Evolutionary conservation across 2,329 filamentous ascomycete genomes (phyloP), one percentile per base, ranked within the genome.

Genomic region (Incumbomyces delicatus): DNA sequence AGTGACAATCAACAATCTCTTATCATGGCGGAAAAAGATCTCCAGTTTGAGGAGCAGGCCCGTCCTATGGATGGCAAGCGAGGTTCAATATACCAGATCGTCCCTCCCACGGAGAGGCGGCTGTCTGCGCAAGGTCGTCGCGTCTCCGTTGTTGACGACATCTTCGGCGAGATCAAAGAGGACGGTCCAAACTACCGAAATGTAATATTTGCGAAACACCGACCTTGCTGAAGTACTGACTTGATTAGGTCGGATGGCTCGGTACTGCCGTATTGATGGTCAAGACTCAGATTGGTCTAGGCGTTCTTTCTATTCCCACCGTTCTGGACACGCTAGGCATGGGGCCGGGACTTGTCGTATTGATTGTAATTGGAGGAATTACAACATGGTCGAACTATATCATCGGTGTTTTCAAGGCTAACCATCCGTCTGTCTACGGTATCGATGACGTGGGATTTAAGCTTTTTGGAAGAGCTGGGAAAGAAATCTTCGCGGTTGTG

Each of bases 371-470:
- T 10, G 76, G 78, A 17, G 43, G 74, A 17, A 59, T 80, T 8
- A 69, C 77, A 2, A 76, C 72, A 14, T 81, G 80, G 57, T 78
- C 76, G 1, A 76, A 77, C 40, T 78, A 73, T 55, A 69, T 80
- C 4, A 72, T 81, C 41, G 77, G 75, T 47, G 30, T 41, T 7
- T 41, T 48, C 12, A 50, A 32, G 16, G 35, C 20, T 30, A 16
- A 41, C 16, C 32, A 34, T 40, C 80, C 81, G 2, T 66, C 77
- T 11, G 72, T 85, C 41, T 72, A 76, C 34, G 79, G 77, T 56
- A 84, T 85, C 60, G 78, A 80, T 18, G 83, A 87, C 56, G 81
- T 79, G 12, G 81, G 80, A 2, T 67, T 73, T 36, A 67, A 85
- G 41, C 67, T 86, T 41, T 55, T 53, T 45, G 51, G 47, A 29